A percentile compares a stretch with the other conserved stretches of the same genome.
phyloP scores from a whole-genome alignment of 2,329 filamentous ascomycete species.

The Colletotrichum sp. region DNA sequence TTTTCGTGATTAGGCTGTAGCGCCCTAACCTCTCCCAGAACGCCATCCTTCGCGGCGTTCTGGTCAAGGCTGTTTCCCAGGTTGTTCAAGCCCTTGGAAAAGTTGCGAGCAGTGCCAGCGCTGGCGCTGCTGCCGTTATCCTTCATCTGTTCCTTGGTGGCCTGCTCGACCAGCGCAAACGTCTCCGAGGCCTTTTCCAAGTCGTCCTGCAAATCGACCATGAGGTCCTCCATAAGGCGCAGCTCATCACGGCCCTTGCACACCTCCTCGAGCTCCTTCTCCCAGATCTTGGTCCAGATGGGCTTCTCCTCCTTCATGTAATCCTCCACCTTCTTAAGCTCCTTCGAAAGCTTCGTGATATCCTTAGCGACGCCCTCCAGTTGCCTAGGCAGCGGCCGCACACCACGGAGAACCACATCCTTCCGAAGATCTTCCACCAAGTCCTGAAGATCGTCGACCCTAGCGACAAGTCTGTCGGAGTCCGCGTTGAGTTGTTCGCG shows the following conservation, averaged over 20 bases:
- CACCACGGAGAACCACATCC: conserved; percentile 91
- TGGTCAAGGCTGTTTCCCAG: conserved; percentile 68
- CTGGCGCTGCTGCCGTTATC: conserved; percentile 62
- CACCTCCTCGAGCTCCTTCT: conserved; percentile 94
- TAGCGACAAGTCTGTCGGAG: conserved; percentile 87
- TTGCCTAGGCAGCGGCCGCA: conserved; percentile 88
- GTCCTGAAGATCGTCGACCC: conserved; percentile 97
- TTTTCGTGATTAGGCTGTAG: conserved; percentile 94
- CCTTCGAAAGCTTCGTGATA: conserved; percentile 78
- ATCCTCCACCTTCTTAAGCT: conserved; percentile 93
- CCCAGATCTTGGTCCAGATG: conserved; percentile 99
- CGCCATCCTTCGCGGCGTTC: conserved; percentile 83
- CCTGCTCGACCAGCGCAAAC: conserved; percentile 93
- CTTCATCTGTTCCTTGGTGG: conserved; percentile 97
- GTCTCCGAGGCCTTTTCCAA: conserved; percentile 93
- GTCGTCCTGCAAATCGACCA: conserved; percentile 91
- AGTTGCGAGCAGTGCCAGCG: conserved; percentile 57
- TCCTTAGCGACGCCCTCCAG: conserved; percentile 90
- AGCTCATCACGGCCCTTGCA: conserved; percentile 95
- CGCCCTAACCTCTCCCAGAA: conserved; percentile 91
- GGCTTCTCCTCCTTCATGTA: conserved; percentile 92
- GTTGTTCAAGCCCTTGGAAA: conserved; percentile 57
- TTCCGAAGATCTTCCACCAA: conserved; percentile 95
- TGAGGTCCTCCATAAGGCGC: conserved; percentile 94
- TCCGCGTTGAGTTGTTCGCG: conserved; percentile 88